Evolutionary conservation across 2,329 filamentous ascomycete species (phyloP).

Genomic region (Clarireedia hainanense): DNA sequence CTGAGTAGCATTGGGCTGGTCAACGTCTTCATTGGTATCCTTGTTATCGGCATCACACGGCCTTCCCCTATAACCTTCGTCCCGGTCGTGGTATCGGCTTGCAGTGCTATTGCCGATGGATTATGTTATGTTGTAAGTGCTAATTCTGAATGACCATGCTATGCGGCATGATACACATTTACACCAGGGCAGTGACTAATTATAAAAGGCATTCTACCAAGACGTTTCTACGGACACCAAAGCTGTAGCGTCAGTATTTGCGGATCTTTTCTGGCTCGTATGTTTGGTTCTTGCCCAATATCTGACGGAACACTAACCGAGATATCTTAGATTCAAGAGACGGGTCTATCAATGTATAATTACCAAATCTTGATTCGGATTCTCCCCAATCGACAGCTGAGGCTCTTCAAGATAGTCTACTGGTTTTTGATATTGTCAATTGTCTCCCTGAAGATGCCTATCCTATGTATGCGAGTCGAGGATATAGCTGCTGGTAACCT

Average conservation of each 20-base stretch:
- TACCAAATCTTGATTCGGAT: constrained; percentile 45
- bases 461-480: constrained; percentile 28
- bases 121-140: constrained; percentile 32
- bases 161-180: background rate
- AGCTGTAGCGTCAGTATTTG: constrained; percentile 33
- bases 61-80: constrained; percentile 33
- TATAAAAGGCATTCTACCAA: constrained; percentile 30
- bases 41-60: constrained; percentile 35
- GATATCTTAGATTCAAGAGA: constrained; percentile 34
- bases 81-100: constrained; percentile 34
- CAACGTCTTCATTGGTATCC: constrained; percentile 33
- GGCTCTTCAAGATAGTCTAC: constrained; percentile 44
- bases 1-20: constrained; percentile 37
- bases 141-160: background rate
- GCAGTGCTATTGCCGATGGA: constrained; percentile 36
- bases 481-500: constrained; percentile 23
- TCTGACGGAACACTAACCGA: background rate
- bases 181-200: background rate
- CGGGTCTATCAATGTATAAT: constrained; percentile 39
- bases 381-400: constrained; percentile 35
- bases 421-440: constrained; percentile 50
- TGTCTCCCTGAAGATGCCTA: constrained; percentile 38
- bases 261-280: constrained; percentile 37
- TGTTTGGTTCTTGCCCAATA: background rate
- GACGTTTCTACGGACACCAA: constrained; percentile 19